These are phyloP conservation scores for Pleurozium schreberi DNA, from an alignment of 225 moss, liverwort and hornwort genomes.

Conservation along the genomic window DNA sequence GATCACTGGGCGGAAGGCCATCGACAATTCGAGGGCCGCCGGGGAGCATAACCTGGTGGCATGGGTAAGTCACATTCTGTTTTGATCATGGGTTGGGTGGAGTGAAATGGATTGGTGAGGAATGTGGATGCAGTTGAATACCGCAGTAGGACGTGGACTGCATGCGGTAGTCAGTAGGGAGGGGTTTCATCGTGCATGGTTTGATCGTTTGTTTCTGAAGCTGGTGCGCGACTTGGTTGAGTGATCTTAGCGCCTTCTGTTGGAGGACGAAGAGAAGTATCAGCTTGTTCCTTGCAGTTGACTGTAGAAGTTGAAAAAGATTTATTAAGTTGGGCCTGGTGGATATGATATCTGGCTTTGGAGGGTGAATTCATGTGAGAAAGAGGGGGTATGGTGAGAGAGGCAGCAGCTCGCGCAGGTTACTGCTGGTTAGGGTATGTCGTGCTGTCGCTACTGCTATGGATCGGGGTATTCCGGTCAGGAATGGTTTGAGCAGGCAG, in stretches of 20 bases:
- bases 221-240: neutral
- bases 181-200: neutral
- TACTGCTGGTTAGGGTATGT: neutral
- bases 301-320: neutral
- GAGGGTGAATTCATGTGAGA: neutral
- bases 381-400: neutral
- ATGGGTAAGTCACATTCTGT: constrained; percentile 41
- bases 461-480: neutral
- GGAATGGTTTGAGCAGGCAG: neutral
- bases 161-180: neutral
- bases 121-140: neutral
- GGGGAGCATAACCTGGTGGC: constrained; percentile 99
- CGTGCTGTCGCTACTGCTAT: neutral
- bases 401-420: no score
- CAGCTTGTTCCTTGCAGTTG: neutral
- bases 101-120: neutral
- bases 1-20: constrained; percentile 97
- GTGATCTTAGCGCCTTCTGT: neutral
- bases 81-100: neutral
- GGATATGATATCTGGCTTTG: neutral
- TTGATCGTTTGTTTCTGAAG: neutral
- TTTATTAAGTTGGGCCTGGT: neutral
- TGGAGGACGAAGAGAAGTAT: neutral
- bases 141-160: neutral
- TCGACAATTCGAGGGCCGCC: constrained; percentile 79